Evolutionary conservation across 768 basidiomycete genomes (phyloP).

Genomic region (Astraeus odoratus): DNA sequence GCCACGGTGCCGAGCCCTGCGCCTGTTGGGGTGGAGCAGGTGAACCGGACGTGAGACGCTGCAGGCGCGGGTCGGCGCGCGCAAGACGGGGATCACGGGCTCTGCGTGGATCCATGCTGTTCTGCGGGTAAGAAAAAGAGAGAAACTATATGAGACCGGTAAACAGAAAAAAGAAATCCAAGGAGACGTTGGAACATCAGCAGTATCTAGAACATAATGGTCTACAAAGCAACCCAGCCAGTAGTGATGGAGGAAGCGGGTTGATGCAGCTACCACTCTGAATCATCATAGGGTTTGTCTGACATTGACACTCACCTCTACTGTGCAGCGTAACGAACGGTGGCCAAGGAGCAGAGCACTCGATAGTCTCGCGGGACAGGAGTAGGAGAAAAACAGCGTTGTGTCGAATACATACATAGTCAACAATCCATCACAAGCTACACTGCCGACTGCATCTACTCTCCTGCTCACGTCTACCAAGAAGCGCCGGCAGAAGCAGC

Average conservation of each 20-base stretch:
- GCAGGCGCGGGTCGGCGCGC: conserved; percentile 60
- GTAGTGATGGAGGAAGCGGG: conserved; percentile 33
- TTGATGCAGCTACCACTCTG: conserved; percentile 90
- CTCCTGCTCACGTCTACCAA: no score
- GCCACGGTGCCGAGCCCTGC: conserved; percentile 15
- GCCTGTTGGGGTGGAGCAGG: conserved; percentile 25
- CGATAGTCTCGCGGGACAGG: no score
- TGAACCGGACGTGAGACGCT: conserved; percentile 37
- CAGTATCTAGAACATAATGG: conserved; percentile 89
- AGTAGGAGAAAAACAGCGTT: no score
- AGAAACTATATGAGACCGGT: conserved; percentile 10
- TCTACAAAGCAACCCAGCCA: conserved; percentile 68
- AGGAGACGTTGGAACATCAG: conserved; percentile 46
- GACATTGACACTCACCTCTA: conserved; percentile 20
- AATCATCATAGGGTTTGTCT: conserved; percentile 54
- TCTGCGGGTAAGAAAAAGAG: conserved; percentile 7
- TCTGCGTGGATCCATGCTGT: conserved; percentile 69
- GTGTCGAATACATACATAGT: no score
- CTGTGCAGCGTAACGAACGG: no score
- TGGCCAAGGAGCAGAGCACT: no score
- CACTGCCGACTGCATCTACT: no score
- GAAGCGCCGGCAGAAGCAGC: no score
- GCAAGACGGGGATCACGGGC: conserved; percentile 76
- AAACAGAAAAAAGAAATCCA: conserved; percentile 8
- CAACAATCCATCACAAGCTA: no score